A percentile compares a stretch with the other conserved stretches of the same genome.
phyloP scores from a whole-genome alignment of 495 filamentous ascomycete genomes.

The Daldinia decipiens region DNA sequence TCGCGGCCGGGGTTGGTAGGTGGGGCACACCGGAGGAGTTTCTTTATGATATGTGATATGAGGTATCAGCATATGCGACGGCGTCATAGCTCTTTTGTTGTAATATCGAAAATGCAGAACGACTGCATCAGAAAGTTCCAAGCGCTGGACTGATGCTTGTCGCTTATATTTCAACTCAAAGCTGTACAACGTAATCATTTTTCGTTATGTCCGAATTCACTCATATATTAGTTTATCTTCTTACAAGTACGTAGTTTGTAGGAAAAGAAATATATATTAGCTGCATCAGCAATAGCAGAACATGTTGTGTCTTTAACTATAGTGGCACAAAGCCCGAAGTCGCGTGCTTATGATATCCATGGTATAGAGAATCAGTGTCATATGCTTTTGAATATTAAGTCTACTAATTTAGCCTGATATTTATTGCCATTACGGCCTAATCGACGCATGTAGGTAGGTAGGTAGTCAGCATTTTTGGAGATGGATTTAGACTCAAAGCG shows the following conservation, averaged over 20 bases:
- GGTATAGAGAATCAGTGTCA: background rate
- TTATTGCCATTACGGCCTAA: background rate
- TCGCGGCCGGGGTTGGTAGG: conserved; percentile 31
- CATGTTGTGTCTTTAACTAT: background rate
- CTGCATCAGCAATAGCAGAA: background rate
- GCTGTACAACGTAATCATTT: conserved; percentile 2
- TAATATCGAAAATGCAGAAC: conserved; percentile 9
- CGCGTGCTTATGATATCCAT: background rate
- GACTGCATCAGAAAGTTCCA: conserved; percentile 4
- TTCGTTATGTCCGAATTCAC: conserved; percentile 1
- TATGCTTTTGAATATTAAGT: background rate
- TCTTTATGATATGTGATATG: conserved; percentile 41
- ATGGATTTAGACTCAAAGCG: background rate
- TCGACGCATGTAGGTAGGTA: background rate
- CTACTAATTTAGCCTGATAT: background rate
- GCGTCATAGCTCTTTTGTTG: conserved; percentile 39
- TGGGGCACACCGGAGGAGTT: conserved; percentile 20
- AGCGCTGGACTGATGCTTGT: conserved; percentile 10
- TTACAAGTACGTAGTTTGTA: background rate
- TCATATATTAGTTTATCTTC: background rate
- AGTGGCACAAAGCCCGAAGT: background rate
- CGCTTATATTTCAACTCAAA: conserved; percentile 8
- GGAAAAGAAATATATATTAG: background rate
- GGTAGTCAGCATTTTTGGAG: background rate
- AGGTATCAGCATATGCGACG: conserved; percentile 43